A percentile compares a stretch with the other conserved stretches of the same genome.
Conservation (phyloP, 176 grass and related monocot species). For the barley (Hordeum vulgare) region DNA sequence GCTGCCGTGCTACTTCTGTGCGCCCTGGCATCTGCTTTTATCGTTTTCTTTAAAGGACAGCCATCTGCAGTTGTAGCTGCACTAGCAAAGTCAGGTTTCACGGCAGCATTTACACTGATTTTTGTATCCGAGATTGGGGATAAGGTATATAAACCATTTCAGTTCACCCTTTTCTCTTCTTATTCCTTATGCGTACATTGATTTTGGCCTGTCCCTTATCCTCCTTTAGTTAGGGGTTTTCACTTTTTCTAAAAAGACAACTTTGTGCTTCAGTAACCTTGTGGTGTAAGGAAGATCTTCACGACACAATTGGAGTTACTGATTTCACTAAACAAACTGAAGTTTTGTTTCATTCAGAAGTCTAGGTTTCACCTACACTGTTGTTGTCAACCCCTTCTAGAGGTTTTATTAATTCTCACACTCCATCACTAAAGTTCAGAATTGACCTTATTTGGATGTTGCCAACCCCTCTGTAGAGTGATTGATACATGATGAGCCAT, state of each 20-base stretch:
- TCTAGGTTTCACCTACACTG: background rate
- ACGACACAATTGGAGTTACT: background rate
- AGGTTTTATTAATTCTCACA: background rate
- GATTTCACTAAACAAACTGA: background rate
- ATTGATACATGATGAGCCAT: background rate
- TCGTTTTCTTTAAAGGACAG: conserved; percentile 71
- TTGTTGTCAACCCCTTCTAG: background rate
- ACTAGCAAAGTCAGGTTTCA: conserved; percentile 93
- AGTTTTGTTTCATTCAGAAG: background rate
- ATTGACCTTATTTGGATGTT: background rate
- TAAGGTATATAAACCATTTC: conserved; percentile 52
- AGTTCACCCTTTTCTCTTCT: background rate
- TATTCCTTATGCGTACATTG: background rate
- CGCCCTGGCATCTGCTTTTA: conserved; percentile 41
- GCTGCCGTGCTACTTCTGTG: conserved; percentile 54
- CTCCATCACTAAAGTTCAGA: background rate
- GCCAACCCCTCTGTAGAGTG: background rate
- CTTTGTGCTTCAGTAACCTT: background rate
- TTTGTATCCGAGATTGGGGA: conserved; percentile 97
- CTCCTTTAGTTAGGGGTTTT: background rate
- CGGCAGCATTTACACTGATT: conserved; percentile 82
- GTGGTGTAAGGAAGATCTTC: background rate
- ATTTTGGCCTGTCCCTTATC: background rate
- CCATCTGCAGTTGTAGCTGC: conserved; percentile 51
- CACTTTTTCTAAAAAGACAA: background rate